Evolutionary conservation across 805 yeast genomes (phyloP).

Genomic region (Cyberlindnera xylosilytica): DNA sequence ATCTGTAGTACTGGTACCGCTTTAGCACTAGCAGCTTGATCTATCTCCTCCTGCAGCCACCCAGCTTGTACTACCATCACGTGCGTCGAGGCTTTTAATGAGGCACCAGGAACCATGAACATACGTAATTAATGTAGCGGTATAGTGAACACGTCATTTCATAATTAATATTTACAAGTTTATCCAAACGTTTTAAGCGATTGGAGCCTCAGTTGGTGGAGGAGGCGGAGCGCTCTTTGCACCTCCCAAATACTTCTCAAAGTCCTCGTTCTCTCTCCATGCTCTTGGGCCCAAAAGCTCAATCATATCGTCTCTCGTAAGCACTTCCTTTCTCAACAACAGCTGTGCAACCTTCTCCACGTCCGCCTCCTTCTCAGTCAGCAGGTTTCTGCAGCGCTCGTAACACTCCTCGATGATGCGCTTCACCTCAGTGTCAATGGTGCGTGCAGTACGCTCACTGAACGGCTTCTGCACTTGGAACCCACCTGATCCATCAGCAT

Average conservation of each 20-base stretch:
- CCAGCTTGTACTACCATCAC: too few species aligned
- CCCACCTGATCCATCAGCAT: conserved; percentile 47
- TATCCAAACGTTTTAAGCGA: not conserved
- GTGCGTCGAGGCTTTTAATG: too few species aligned
- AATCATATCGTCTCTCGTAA: conserved; percentile 79
- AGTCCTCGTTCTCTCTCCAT: conserved; percentile 81
- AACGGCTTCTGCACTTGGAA: conserved; percentile 58
- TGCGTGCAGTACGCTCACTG: conserved; percentile 66
- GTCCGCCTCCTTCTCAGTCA: conserved; percentile 54
- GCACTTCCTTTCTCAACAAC: conserved; percentile 68
- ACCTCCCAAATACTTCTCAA: conserved; percentile 72
- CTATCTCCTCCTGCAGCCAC: too few species aligned
- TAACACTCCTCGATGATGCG: conserved; percentile 66
- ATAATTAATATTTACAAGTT: conserved; percentile 7
- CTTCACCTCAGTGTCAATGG: conserved; percentile 69
- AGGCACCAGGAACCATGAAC: too few species aligned
- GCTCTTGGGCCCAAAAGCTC: conserved; percentile 75
- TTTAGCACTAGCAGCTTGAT: too few species aligned
- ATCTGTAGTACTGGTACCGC: too few species aligned
- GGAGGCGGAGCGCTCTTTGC: conserved; percentile 23
- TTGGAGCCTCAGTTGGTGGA: conserved; percentile 12
- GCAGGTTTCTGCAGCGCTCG: conserved; percentile 52
- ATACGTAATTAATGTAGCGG: too few species aligned
- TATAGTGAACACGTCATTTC: too few species aligned
- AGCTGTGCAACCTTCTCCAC: conserved; percentile 74